A percentile compares a stretch with the other conserved stretches of the same genome.
Conservation (phyloP, 2,329 filamentous ascomycete genomes). For the Penicillium sp. region DNA sequence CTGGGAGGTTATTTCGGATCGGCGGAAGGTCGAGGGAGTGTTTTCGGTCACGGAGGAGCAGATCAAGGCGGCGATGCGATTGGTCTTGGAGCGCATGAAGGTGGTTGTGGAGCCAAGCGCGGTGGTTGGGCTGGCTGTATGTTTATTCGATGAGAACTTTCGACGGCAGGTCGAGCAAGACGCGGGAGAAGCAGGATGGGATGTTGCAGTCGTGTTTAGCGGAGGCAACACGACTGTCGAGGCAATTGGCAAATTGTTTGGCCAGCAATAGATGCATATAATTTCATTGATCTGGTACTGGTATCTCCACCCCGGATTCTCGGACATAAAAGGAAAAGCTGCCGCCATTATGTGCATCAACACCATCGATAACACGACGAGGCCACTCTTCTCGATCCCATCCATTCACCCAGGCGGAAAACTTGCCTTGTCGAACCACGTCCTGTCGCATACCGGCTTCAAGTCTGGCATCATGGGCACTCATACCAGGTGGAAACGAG, state of each 20-base stretch:
- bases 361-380: slow-evolving; percentile 24
- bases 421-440: slow-evolving; percentile 31
- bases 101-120: slow-evolving; percentile 83
- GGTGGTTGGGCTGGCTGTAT: slow-evolving; percentile 75
- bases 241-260: slow-evolving; percentile 53
- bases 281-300: slow-evolving; percentile 5
- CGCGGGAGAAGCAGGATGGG: slow-evolving; percentile 68
- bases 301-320: slow-evolving; percentile 23
- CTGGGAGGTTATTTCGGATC: slow-evolving; percentile 70
- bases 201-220: slow-evolving; percentile 56
- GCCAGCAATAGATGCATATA: slow-evolving; percentile 1
- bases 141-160: slow-evolving; percentile 81
- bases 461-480: slow-evolving; percentile 28
- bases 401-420: slow-evolving; percentile 36
- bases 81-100: slow-evolving; percentile 85
- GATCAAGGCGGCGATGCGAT: slow-evolving; percentile 67
- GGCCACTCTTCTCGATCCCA: slow-evolving; percentile 35
- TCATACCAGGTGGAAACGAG: slow-evolving; percentile 33
- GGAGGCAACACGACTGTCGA: slow-evolving; percentile 62
- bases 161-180: slow-evolving; percentile 57
- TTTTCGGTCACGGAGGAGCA: slow-evolving; percentile 73
- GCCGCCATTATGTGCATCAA: slow-evolving; percentile 26
- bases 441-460: slow-evolving; percentile 35
- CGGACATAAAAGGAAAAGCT: slow-evolving; percentile 29
- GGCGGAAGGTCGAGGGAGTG: slow-evolving; percentile 62